phyloP scores from a whole-genome alignment of 2,329 filamentous ascomycete genomes.

The Botrytis tulipae region DNA sequence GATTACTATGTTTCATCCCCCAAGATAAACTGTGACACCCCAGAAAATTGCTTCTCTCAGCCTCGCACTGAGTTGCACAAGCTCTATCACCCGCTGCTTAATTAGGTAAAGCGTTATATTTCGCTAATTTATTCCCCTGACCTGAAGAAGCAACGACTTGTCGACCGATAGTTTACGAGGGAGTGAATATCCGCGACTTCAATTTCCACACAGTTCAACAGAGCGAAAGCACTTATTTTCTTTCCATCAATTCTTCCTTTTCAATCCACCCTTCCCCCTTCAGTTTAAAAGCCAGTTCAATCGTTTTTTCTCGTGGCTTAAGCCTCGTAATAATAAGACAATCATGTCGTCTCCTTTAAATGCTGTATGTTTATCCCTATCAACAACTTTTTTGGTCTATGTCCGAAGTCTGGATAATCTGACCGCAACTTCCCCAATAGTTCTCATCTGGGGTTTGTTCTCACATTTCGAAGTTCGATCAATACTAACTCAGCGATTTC shows the following conservation, averaged over 20 bases:
- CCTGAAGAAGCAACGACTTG: constrained; percentile 32
- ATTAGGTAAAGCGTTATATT: constrained; percentile 22
- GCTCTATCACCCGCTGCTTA: constrained; percentile 11
- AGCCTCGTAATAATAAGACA: constrained; percentile 22
- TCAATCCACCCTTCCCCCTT: not conserved
- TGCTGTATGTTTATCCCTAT: constrained; percentile 46
- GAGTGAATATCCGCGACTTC: constrained; percentile 25
- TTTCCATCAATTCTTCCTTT: constrained; percentile 16
- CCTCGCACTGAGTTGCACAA: constrained; percentile 15
- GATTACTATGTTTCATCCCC: not conserved
- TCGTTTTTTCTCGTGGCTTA: constrained; percentile 13
- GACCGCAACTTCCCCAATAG: constrained; percentile 33
- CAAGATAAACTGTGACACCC: constrained; percentile 1
- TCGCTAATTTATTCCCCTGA: constrained; percentile 35
- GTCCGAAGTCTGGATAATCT: constrained; percentile 36
- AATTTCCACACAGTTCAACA: constrained; percentile 18
- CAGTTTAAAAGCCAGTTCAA: not conserved
- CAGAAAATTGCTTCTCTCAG: constrained; percentile 18
- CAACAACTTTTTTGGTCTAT: constrained; percentile 23
- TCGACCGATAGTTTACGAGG: constrained; percentile 27
- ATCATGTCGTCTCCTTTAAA: constrained; percentile 54
- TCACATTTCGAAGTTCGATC: constrained; percentile 26
- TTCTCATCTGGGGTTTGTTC: constrained; percentile 34
- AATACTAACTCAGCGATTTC: constrained; percentile 33
- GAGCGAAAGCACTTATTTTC: not conserved